These are phyloP conservation scores for Mesembryanthemum crystallinum DNA, from an alignment of 148 eudicot genomes.

Conservation along the genomic window DNA sequence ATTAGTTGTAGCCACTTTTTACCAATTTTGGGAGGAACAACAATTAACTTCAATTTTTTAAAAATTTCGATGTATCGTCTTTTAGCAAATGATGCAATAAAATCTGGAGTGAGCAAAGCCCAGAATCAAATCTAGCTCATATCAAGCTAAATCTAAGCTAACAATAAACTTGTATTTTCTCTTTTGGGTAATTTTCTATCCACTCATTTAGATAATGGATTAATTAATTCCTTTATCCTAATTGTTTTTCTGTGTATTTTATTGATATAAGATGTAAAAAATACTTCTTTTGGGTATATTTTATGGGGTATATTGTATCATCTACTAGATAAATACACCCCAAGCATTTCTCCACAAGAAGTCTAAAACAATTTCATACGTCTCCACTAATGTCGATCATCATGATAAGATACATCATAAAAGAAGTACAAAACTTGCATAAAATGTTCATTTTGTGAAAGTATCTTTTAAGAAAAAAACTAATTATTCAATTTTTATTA, in stretches of 20 bases:
- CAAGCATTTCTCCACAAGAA: too few species aligned
- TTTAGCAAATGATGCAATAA: conserved; percentile 9
- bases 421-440: too few species aligned
- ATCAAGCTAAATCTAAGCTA: not conserved
- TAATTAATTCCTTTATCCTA: not conserved
- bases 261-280: not conserved
- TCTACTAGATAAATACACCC: too few species aligned
- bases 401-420: too few species aligned
- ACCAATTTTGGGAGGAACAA: conserved; percentile 5
- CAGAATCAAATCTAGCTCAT: not conserved
- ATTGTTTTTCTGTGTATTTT: not conserved
- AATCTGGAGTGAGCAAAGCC: not conserved
- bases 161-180: not conserved
- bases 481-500: too few species aligned
- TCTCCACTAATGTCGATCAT: too few species aligned
- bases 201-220: not conserved
- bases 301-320: too few species aligned
- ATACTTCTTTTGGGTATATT: not conserved
- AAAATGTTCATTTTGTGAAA: too few species aligned
- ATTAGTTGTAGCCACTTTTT: not conserved
- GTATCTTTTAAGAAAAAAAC: too few species aligned
- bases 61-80: conserved; percentile 7
- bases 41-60: conserved; percentile 11
- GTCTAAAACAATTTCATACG: too few species aligned
- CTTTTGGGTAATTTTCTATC: not conserved